Percentiles rank a stretch among this genome's conserved stretches.
These are phyloP conservation scores for Isatis lusitanica DNA, from an alignment of 441 rosid genomes.

Conservation along the genomic window DNA sequence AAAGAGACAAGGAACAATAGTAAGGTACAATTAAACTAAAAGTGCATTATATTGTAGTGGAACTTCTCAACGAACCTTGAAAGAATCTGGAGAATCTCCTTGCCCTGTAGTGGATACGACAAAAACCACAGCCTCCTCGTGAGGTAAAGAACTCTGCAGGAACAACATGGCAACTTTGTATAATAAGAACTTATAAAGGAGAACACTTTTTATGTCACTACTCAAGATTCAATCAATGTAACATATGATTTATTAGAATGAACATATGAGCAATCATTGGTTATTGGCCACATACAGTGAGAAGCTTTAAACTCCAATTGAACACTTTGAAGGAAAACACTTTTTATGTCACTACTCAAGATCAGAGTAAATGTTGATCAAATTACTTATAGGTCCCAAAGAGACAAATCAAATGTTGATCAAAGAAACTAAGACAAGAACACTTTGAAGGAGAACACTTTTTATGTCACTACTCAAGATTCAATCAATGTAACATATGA, in stretches of 20 bases:
- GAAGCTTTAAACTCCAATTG: too few species aligned
- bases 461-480: background rate
- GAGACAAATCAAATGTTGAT: too few species aligned
- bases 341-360: too few species aligned
- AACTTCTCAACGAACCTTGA: conserved; percentile 52
- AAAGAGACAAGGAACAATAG: conserved; percentile 14
- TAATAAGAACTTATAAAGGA: background rate
- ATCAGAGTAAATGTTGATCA: too few species aligned
- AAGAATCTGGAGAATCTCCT: conserved; percentile 85
- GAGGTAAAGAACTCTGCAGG: conserved; percentile 64
- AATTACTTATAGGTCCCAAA: too few species aligned
- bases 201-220: background rate
- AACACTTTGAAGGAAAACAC: too few species aligned
- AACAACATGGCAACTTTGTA: background rate
- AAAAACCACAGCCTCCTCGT: conserved; percentile 62
- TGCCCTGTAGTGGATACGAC: conserved; percentile 95
- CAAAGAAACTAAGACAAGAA: too few species aligned
- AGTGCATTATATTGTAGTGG: background rate
- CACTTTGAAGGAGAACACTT: too few species aligned
- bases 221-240: too few species aligned
- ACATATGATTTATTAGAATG: too few species aligned
- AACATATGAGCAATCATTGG: too few species aligned
- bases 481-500: background rate
- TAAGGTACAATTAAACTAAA: background rate
- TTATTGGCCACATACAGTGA: too few species aligned